Conservation (phyloP, 352 stramenopile genomes). For the Phytopythium delawarense region DNA sequence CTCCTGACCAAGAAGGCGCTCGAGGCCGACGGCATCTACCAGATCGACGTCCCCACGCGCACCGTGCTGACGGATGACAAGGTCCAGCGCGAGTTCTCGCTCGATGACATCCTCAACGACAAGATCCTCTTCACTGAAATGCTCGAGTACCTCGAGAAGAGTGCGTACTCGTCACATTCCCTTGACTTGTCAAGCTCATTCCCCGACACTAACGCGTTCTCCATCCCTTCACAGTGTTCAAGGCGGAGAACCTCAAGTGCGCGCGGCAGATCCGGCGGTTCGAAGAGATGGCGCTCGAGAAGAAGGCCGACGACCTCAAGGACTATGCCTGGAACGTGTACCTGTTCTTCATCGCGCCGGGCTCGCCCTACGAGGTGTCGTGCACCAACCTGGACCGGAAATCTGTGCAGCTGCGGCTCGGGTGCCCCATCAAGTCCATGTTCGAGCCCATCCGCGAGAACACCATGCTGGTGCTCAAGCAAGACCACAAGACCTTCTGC, state of each 20-base stretch:
- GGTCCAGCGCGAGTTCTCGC: constrained; percentile 55
- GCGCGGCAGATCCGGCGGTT: constrained; percentile 75
- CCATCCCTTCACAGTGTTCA: constrained; percentile 49
- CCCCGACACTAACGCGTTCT: not conserved
- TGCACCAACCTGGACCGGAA: constrained; percentile 82
- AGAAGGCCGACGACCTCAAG: constrained; percentile 72
- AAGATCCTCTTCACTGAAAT: constrained; percentile 83
- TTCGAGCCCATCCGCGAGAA: constrained; percentile 86
- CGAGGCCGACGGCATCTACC: constrained; percentile 63
- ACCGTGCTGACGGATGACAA: constrained; percentile 60
- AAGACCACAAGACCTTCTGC: constrained; percentile 81
- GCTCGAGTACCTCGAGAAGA: constrained; percentile 85
- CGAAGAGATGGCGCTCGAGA: constrained; percentile 66
- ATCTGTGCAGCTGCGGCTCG: constrained; percentile 74
- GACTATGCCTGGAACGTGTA: constrained; percentile 79
- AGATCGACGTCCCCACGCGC: constrained; percentile 51
- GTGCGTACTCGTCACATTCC: constrained; percentile 23
- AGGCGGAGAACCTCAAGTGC: constrained; percentile 82
- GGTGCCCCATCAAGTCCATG: constrained; percentile 75
- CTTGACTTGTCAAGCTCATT: not conserved
- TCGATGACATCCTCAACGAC: constrained; percentile 80
- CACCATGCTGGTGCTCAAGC: constrained; percentile 80
- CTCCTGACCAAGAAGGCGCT: constrained; percentile 65
- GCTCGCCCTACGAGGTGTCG: constrained; percentile 74
- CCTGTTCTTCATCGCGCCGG: constrained; percentile 76